phyloP scores from a whole-genome alignment of 2,329 filamentous ascomycete genomes.

The Hypoxylon sp. region DNA sequence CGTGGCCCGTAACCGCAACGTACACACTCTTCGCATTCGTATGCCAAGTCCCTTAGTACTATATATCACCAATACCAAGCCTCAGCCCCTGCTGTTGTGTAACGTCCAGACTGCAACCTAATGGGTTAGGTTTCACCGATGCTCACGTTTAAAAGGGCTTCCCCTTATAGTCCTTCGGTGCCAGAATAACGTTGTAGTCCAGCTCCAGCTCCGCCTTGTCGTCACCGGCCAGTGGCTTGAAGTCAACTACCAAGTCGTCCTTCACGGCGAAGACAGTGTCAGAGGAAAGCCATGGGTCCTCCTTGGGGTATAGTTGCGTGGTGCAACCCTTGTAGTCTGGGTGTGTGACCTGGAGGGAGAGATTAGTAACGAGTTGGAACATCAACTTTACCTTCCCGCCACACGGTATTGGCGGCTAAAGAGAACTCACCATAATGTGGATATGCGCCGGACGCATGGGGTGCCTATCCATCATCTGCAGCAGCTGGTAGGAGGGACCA shows the following conservation, averaged over 20 bases:
- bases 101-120: not conserved
- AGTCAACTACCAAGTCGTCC: constrained; percentile 66
- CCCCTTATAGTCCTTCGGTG: constrained; percentile 63
- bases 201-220: constrained; percentile 53
- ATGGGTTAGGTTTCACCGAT: not conserved
- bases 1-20: not conserved
- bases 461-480: constrained; percentile 64
- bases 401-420: not conserved
- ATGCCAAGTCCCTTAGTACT: not conserved
- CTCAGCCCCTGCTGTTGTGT: not conserved
- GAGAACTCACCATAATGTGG: constrained; percentile 63
- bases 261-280: constrained; percentile 69
- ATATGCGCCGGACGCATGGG: constrained; percentile 66
- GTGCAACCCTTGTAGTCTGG: constrained; percentile 79
- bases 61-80: not conserved
- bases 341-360: constrained; percentile 61
- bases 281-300: constrained; percentile 73
- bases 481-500: constrained; percentile 62
- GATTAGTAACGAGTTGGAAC: constrained; percentile 5
- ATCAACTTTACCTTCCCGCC: not conserved
- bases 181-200: constrained; percentile 59
- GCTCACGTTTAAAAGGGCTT: constrained; percentile 48
- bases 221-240: constrained; percentile 60
- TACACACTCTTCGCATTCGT: not conserved
- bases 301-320: constrained; percentile 82